Conservation (phyloP, 1,139 yeast species). For the Geotrichum klebahnii region DNA sequence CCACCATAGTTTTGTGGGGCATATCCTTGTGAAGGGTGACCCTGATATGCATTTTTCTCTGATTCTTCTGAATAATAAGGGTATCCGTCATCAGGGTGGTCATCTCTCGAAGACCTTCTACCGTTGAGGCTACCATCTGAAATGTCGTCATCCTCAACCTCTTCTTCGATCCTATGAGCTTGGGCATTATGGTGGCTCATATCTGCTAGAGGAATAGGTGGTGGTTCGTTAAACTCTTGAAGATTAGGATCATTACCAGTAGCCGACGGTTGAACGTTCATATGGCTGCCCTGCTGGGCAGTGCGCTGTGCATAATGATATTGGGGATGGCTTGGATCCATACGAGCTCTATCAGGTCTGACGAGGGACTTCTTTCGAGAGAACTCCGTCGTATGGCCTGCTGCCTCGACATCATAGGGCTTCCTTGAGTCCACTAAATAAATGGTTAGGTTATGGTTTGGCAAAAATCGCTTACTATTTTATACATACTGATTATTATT, state of each 20-base stretch:
- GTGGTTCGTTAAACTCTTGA: slow-evolving; percentile 43
- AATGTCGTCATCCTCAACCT: not conserved
- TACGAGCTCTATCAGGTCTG: slow-evolving; percentile 72
- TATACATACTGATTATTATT: slow-evolving; percentile 1
- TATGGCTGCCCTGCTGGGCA: slow-evolving; percentile 61
- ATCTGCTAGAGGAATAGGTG: slow-evolving; percentile 18
- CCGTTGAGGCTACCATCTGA: not conserved
- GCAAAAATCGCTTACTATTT: no score
- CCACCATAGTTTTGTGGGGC: slow-evolving; percentile 10
- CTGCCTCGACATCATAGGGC: slow-evolving; percentile 19
- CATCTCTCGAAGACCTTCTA: not conserved
- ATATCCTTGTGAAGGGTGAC: not conserved
- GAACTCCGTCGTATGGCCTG: slow-evolving; percentile 14
- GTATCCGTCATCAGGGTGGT: slow-evolving; percentile 31
- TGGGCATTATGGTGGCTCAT: slow-evolving; percentile 3
- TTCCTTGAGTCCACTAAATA: slow-evolving; percentile 9
- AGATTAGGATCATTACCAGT: slow-evolving; percentile 70
- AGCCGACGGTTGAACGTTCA: slow-evolving; percentile 60
- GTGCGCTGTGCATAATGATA: slow-evolving; percentile 73
- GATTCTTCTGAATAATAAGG: slow-evolving; percentile 16
- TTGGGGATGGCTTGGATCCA: slow-evolving; percentile 65
- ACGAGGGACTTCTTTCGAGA: slow-evolving; percentile 63
- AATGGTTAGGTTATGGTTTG: no score
- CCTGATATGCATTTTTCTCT: not conserved
- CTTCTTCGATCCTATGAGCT: slow-evolving; percentile 11